phyloP scores from a whole-genome alignment of 257 asterid genomes.

The Voacanga thouarsii region DNA sequence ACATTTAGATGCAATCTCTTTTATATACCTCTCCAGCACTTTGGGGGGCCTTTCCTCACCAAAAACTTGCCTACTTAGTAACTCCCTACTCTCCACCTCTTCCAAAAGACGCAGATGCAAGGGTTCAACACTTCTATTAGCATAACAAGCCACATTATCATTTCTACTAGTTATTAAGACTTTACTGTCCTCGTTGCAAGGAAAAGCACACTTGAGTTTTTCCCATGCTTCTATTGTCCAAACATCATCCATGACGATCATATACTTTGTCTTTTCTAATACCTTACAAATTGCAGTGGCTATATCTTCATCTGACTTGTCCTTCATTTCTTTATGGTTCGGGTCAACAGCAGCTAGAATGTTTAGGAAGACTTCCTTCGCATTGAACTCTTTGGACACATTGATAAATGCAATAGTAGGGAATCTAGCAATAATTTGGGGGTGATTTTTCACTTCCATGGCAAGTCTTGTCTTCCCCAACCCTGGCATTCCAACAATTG shows the following conservation, averaged over 20 bases:
- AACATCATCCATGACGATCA: constrained; percentile 53
- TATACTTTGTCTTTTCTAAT: constrained; percentile 33
- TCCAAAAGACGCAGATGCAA: constrained; percentile 26
- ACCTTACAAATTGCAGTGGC: constrained; percentile 20
- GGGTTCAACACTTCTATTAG: constrained; percentile 12
- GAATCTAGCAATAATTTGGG: neutral
- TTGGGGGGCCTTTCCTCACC: constrained; percentile 16
- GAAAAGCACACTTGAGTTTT: constrained; percentile 24
- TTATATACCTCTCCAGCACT: constrained; percentile 12
- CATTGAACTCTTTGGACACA: neutral
- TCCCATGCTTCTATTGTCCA: constrained; percentile 45
- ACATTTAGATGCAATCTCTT: constrained; percentile 18
- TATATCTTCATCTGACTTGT: constrained; percentile 34
- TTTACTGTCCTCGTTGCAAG: constrained; percentile 19
- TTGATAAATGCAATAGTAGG: neutral
- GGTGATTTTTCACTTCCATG: neutral
- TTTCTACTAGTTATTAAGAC: constrained; percentile 35
- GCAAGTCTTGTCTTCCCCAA: neutral
- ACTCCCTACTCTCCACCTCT: constrained; percentile 21
- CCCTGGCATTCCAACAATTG: neutral
- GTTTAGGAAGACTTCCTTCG: neutral
- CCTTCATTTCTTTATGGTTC: neutral
- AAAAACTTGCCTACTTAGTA: constrained; percentile 30
- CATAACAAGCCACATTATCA: constrained; percentile 19
- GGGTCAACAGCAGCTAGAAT: neutral